Base-by-base conservation (phyloP, 305 asterid genomes). In the Solanum aculeatissimum region DNA sequence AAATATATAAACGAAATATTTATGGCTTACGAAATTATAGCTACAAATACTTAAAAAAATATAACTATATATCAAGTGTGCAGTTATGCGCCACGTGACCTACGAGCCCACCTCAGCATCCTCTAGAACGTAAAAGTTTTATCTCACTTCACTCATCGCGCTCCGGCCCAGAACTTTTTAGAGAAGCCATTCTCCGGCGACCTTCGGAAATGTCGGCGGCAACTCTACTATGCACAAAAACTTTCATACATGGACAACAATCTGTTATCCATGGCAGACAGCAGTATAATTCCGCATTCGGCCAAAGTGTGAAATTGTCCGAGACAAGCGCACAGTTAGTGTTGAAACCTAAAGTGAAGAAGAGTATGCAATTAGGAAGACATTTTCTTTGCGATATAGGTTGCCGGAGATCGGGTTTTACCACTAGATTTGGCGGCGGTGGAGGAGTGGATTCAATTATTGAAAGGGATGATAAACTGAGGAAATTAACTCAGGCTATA, bases 381-480 rank as follows among this genome's bases (percentile, higher is more conserved):
- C 60, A 68, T 60, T 32, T n/a, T 57, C 8, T 19, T 7, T 15
- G 82, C 78, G 69, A 82, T 51, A 53, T 82, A 77, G 47, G 81
- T 85, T 85, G 83, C 68, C 82, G 89, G 68, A 88, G 66, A 0
- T 63, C 72, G 15, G 32, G 82, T 18, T 70, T 87, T 45, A 81
- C 83, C 27, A 84, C 81, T 49, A 77, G 84, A 75, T 82, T 90
- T 74, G 81, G 92, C 82, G 80, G 90, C 13, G 85, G 80, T 23
- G 86, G 93, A 69, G 91, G 86, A 40, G 85, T 96, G 3, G 83
- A 85, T 60, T 51, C 93, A 19, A 96, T 93, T 65, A 70, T 91
- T 85, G 91, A 93, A 77, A 94, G 87, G 79, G 85, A 80, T 83
- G 88, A 87, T 9, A 88, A 83, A 57, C 9, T 55, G 68, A 83